These are phyloP conservation scores for Clonostachys chloroleuca DNA, from an alignment of 2,329 filamentous ascomycete species.

Conservation along the genomic window DNA sequence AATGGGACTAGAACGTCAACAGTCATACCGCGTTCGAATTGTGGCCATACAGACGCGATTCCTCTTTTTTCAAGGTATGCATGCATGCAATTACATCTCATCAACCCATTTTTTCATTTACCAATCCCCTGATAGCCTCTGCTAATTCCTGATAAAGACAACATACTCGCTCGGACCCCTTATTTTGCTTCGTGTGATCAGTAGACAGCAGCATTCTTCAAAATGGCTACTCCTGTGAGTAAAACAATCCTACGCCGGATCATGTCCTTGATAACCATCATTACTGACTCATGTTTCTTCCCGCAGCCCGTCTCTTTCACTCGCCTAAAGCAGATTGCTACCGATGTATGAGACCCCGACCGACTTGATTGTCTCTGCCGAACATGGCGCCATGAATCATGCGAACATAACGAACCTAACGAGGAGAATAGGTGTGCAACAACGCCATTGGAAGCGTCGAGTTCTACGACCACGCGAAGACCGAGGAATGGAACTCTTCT, in stretches of 20 bases:
- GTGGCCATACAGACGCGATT: too few species aligned
- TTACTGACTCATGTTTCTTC: background rate
- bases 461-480: constrained; percentile 83
- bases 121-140: too few species aligned
- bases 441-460: constrained; percentile 68
- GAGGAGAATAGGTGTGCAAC: constrained; percentile 67
- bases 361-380: background rate
- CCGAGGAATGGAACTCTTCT: constrained; percentile 81
- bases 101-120: background rate
- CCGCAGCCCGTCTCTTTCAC: constrained; percentile 69
- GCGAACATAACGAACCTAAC: constrained; percentile 4
- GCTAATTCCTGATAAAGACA: too few species aligned
- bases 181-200: background rate
- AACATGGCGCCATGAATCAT: background rate
- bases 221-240: constrained; percentile 31
- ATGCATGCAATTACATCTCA: background rate
- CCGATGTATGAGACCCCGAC: constrained; percentile 57
- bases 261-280: background rate
- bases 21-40: too few species aligned
- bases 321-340: constrained; percentile 79
- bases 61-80: too few species aligned
- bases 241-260: background rate
- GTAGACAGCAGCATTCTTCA: constrained; percentile 8
- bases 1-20: too few species aligned
- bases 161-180: too few species aligned